A percentile compares a stretch with the other conserved stretches of the same genome.
Evolutionary conservation across 2,329 filamentous ascomycete genomes (phyloP).

Genomic region (Xylaria sp.): DNA sequence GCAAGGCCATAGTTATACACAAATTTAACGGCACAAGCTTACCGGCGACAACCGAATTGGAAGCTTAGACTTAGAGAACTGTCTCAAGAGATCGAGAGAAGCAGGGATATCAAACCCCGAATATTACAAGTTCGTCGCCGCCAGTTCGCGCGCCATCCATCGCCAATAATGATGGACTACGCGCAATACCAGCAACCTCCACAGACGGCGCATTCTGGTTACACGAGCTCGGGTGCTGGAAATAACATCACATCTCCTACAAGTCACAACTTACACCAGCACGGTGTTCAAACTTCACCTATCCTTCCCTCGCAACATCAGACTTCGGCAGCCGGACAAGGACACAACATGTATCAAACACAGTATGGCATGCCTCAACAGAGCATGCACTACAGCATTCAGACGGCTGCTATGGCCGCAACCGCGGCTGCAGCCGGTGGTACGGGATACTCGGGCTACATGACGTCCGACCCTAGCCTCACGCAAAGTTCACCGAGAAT

Average conservation of each 20-base stretch:
- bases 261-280: constrained; percentile 74
- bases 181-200: constrained; percentile 77
- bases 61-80: constrained; percentile 23
- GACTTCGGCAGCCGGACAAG: constrained; percentile 70
- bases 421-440: constrained; percentile 92
- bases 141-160: constrained; percentile 44
- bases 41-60: constrained; percentile 34
- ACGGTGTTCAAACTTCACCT: constrained; percentile 78
- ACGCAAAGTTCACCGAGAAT: constrained; percentile 81
- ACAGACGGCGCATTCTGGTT: constrained; percentile 73
- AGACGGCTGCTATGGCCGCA: constrained; percentile 90
- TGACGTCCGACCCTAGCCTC: constrained; percentile 76
- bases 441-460: constrained; percentile 71
- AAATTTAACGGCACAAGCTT: constrained; percentile 37
- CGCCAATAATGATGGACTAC: constrained; percentile 75
- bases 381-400: constrained; percentile 85
- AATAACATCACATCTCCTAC: constrained; percentile 79
- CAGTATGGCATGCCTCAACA: constrained; percentile 78
- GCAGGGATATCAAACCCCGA: constrained; percentile 47
- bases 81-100: constrained; percentile 44
- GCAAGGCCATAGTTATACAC: constrained; percentile 43
- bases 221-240: constrained; percentile 66
- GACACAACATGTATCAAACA: constrained; percentile 83
- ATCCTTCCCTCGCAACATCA: constrained; percentile 84
- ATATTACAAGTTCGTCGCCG: constrained; percentile 48